Conservation (phyloP, 805 yeast genomes). For the Blastobotrys attinorum region DNA sequence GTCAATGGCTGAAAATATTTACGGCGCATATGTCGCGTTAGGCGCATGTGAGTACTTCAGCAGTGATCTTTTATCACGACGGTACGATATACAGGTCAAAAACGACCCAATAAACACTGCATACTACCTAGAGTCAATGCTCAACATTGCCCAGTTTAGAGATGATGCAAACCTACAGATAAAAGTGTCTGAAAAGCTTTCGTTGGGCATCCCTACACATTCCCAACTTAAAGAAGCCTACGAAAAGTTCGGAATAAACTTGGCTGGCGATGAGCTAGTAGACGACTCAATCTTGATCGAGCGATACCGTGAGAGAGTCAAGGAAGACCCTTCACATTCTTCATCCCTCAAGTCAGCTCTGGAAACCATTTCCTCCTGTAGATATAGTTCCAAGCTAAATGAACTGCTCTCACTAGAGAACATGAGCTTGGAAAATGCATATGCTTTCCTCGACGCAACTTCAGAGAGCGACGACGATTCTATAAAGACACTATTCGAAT, state of each 20-base stretch:
- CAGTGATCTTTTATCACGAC: conserved; percentile 40
- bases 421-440: conserved; percentile 42
- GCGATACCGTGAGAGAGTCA: conserved; percentile 6
- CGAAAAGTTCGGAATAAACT: conserved; percentile 26
- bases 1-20: conserved; percentile 8
- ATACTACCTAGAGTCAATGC: conserved; percentile 51
- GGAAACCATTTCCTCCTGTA: conserved; percentile 13
- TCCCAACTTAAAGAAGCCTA: conserved; percentile 39
- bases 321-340: conserved; percentile 7
- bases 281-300: conserved; percentile 14
- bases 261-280: conserved; percentile 8
- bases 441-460: conserved; percentile 42
- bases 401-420: conserved; percentile 36
- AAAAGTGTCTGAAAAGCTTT: conserved; percentile 39
- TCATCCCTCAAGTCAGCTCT: conserved; percentile 13
- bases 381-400: conserved; percentile 9
- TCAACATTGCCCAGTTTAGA: conserved; percentile 41
- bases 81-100: conserved; percentile 36
- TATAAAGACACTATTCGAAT: conserved; percentile 64
- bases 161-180: conserved; percentile 39
- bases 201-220: conserved; percentile 46
- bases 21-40: conserved; percentile 36
- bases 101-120: conserved; percentile 42
- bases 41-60: conserved; percentile 42
- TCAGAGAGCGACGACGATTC: conserved; percentile 58